A percentile compares a stretch with the other conserved stretches of the same genome.
Conservation (phyloP, 768 basidiomycete species). For the Tephrocybe sp. region DNA sequence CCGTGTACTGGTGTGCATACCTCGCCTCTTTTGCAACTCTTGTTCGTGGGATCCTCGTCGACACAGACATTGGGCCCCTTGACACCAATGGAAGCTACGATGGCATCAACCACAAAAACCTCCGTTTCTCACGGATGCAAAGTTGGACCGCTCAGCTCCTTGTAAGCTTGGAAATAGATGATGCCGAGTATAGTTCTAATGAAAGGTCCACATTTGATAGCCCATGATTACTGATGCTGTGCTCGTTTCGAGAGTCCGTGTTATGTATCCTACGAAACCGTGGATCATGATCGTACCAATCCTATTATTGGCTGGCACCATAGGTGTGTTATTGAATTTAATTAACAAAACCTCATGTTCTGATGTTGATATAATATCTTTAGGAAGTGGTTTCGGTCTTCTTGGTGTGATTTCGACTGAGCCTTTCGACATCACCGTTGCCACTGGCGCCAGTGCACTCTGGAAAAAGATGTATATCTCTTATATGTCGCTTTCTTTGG, state of each 20-base stretch:
- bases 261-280: background rate
- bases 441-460: background rate
- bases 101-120: slow-evolving; percentile 16
- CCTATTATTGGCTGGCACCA: slow-evolving; percentile 9
- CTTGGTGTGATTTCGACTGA: slow-evolving; percentile 12
- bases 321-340: slow-evolving; percentile 5
- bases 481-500: slow-evolving; percentile 10
- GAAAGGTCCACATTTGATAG: background rate
- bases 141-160: slow-evolving; percentile 16
- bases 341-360: background rate
- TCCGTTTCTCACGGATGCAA: slow-evolving; percentile 13
- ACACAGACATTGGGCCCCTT: slow-evolving; percentile 16
- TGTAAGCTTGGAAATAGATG: background rate
- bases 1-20: slow-evolving; percentile 17
- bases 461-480: slow-evolving; percentile 13
- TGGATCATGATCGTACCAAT: slow-evolving; percentile 6
- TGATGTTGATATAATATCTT: too few relatives aligned
- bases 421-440: background rate
- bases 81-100: slow-evolving; percentile 13
- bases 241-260: slow-evolving; percentile 7
- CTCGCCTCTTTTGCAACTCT: slow-evolving; percentile 17
- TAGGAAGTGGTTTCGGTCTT: slow-evolving; percentile 14
- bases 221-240: slow-evolving; percentile 16
- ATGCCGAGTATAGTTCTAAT: background rate
- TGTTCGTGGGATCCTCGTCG: slow-evolving; percentile 16